Conservation (phyloP, 164 flowering plant genomes). For the Akebia trifoliata region DNA sequence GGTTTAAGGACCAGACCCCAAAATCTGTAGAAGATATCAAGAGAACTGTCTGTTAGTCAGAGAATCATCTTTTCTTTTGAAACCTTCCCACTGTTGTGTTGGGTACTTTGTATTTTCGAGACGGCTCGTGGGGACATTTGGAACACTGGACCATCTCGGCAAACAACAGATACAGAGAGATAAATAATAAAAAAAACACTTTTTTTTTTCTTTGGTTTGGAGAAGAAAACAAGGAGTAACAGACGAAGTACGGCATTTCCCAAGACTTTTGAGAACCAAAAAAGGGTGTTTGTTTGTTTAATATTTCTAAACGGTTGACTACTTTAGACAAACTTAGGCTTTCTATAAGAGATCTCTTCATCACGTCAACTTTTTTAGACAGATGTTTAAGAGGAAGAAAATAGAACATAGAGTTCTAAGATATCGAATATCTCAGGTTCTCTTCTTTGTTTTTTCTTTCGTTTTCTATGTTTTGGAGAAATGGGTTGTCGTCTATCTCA, state of each 20-base stretch:
- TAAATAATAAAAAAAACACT: neutral
- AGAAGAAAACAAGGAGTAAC: conserved; percentile 19
- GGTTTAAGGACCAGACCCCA: too few relatives aligned
- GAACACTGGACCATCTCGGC: neutral
- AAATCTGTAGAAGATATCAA: too few relatives aligned
- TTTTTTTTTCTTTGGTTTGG: conserved; percentile 3
- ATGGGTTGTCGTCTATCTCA: conserved; percentile 11
- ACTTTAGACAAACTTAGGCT: neutral
- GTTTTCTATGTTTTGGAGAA: neutral
- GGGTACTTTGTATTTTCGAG: conserved; percentile 12
- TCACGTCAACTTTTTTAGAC: neutral
- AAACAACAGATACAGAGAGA: neutral
- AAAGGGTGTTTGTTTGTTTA: neutral
- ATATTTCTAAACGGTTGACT: neutral
- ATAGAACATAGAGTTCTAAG: conserved; percentile 6
- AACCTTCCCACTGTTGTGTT: neutral
- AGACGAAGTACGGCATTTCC: conserved; percentile 20
- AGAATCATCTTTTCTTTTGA: too few relatives aligned
- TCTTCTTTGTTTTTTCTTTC: neutral
- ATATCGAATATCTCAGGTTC: conserved; percentile 7
- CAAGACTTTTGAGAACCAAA: conserved; percentile 10
- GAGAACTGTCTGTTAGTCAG: too few relatives aligned
- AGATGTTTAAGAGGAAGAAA: neutral
- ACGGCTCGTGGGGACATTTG: conserved; percentile 13
- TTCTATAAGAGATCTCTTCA: neutral